These are phyloP conservation scores for Gracilaria caudata DNA, from an alignment of 23 red algal genomes.

Conservation along the genomic window DNA sequence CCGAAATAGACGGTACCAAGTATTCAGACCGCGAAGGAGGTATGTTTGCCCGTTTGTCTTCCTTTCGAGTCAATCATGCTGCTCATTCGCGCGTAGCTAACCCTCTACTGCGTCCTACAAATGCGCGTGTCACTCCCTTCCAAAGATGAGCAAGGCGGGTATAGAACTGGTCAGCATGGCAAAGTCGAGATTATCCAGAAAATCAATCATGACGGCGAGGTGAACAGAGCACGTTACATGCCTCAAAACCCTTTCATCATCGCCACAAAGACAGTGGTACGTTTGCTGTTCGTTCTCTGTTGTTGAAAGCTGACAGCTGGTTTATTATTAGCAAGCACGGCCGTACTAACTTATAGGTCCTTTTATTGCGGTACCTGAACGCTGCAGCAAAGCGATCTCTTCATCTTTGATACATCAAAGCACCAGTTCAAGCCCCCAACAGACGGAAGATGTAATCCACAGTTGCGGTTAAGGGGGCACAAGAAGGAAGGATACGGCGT, in stretches of 20 bases:
- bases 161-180: conserved; percentile 70
- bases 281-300: neutral
- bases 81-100: neutral
- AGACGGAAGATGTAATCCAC: conserved; percentile 76
- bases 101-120: neutral
- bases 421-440: conserved; percentile 93
- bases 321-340: neutral
- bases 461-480: conserved; percentile 81
- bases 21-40: conserved; percentile 71
- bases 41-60: neutral
- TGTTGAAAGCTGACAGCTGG: neutral
- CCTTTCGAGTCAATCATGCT: neutral
- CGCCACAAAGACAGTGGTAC: conserved; percentile 91
- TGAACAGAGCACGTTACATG: conserved; percentile 98
- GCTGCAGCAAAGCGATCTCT: conserved; percentile 66
- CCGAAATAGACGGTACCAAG: conserved; percentile 79
- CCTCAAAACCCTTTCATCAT: conserved; percentile 97
- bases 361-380: neutral
- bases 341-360: conserved; percentile 9
- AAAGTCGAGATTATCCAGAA: conserved; percentile 95
- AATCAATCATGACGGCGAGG: conserved; percentile 99
- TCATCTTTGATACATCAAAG: conserved; percentile 86
- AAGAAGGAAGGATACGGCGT: conserved; percentile 97
- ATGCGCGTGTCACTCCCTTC: neutral
- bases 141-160: conserved; percentile 79